These are phyloP conservation scores for Fusarium sororula DNA, from an alignment of 2,329 filamentous ascomycete genomes.

Conservation along the genomic window DNA sequence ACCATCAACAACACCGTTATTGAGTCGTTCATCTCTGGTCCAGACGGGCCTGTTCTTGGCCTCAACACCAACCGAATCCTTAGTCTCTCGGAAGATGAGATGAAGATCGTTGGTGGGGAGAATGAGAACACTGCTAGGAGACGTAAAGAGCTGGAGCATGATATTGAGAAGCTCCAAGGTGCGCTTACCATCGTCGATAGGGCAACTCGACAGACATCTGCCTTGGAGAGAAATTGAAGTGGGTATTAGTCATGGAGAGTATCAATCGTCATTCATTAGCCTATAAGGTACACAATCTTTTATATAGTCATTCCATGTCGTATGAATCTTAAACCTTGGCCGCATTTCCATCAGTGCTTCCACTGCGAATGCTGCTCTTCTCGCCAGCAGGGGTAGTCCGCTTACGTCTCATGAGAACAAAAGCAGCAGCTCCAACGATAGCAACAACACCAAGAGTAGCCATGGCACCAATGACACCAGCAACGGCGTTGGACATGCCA, in stretches of 20 bases:
- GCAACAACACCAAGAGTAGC: constrained; percentile 45
- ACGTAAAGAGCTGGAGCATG: constrained; percentile 20
- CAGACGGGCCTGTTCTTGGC: constrained; percentile 27
- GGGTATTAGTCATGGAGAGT: neutral
- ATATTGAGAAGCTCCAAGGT: constrained; percentile 31
- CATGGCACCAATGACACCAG: constrained; percentile 47
- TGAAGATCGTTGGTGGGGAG: constrained; percentile 23
- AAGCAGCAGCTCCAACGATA: constrained; percentile 25
- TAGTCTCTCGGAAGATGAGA: constrained; percentile 14
- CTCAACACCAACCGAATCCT: constrained; percentile 21
- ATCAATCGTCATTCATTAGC: neutral
- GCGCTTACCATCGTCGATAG: constrained; percentile 30
- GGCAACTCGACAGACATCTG: constrained; percentile 18
- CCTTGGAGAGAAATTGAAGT: neutral
- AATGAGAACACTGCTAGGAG: constrained; percentile 22
- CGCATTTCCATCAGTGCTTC: constrained; percentile 11
- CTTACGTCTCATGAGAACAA: constrained; percentile 39
- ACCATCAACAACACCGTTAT: constrained; percentile 22
- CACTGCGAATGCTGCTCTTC: constrained; percentile 26
- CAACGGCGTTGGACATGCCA: constrained; percentile 47
- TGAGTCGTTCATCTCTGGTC: constrained; percentile 21
- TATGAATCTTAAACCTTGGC: constrained; percentile 2
- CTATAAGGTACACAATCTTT: neutral
- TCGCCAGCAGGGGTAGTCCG: neutral
- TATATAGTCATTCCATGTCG: neutral